These are phyloP conservation scores for Pyrenophora graminea DNA, from an alignment of 2,329 filamentous ascomycete genomes.

Conservation along the genomic window DNA sequence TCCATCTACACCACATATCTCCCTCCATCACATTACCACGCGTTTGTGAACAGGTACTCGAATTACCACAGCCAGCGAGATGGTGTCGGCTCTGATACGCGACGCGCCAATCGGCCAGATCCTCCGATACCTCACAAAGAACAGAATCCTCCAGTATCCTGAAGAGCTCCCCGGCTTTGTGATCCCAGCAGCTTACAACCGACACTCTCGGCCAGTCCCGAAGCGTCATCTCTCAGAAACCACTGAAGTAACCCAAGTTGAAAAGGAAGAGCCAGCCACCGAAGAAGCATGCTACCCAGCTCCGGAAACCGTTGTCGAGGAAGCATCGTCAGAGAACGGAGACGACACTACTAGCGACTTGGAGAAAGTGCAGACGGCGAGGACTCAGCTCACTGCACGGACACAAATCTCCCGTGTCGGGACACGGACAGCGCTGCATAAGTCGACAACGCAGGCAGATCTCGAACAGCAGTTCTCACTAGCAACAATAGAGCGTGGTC, in stretches of 20 bases:
- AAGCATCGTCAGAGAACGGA: conserved; percentile 18
- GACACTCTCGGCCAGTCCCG: conserved; percentile 14
- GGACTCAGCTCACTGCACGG: conserved; percentile 30
- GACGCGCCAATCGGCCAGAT: conserved; percentile 64
- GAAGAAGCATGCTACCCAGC: conserved; percentile 33
- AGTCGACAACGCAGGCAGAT: conserved; percentile 45
- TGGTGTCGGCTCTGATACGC: conserved; percentile 47
- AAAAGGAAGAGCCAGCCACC: conserved; percentile 25
- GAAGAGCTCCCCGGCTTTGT: conserved; percentile 63
- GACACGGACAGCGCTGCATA: conserved; percentile 43
- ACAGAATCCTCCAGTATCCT: conserved; percentile 61
- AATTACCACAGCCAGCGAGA: not conserved
- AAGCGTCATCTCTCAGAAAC: conserved; percentile 18
- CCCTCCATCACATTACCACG: not conserved
- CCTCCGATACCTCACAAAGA: conserved; percentile 59
- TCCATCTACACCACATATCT: not conserved
- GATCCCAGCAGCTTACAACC: conserved; percentile 52
- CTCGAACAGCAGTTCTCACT: conserved; percentile 48
- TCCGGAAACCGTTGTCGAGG: conserved; percentile 32
- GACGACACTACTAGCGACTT: conserved; percentile 31
- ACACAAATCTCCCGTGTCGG: conserved; percentile 43
- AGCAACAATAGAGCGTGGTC: conserved; percentile 42
- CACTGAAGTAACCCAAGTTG: conserved; percentile 8
- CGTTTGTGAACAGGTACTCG: not conserved
- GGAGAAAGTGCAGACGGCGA: conserved; percentile 41